A percentile compares a stretch with the other conserved stretches of the same genome.
Evolutionary conservation across 768 basidiomycete genomes (phyloP).

Genomic region (Terana coerulea): DNA sequence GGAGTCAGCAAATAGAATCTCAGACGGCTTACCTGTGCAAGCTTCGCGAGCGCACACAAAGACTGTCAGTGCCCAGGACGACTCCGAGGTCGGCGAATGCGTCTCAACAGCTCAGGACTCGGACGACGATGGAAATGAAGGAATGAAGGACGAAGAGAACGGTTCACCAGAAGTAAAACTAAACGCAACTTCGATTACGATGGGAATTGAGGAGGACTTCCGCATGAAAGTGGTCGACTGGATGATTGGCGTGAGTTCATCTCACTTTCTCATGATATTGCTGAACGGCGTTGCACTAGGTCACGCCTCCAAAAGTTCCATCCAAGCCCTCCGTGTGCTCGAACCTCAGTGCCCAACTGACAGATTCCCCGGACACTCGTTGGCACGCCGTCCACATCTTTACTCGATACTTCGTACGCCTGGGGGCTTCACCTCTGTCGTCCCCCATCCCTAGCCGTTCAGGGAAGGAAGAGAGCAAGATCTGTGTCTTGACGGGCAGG

Average conservation of each 20-base stretch:
- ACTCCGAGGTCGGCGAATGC: constrained; percentile 3
- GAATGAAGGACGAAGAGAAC: not conserved
- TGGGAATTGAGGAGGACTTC: constrained; percentile 32
- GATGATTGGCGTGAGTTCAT: constrained; percentile 40
- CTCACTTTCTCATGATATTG: too few relatives aligned
- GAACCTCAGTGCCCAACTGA: constrained; percentile 52
- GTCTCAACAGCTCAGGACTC: not conserved
- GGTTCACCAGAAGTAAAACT: not conserved
- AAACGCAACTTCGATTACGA: not conserved
- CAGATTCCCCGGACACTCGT: constrained; percentile 51
- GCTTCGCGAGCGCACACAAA: not conserved
- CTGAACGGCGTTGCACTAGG: constrained; percentile 10
- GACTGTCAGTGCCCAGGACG: constrained; percentile 10
- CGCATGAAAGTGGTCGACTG: constrained; percentile 37
- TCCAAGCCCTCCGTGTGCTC: constrained; percentile 14
- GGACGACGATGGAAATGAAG: too few relatives aligned
- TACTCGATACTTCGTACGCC: constrained; percentile 47
- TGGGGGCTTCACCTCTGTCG: constrained; percentile 24
- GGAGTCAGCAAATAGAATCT: constrained; percentile 34
- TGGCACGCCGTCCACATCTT: constrained; percentile 66
- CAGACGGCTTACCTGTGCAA: constrained; percentile 31
- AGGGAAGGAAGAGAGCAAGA: constrained; percentile 2
- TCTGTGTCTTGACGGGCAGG: constrained; percentile 1
- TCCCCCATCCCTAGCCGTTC: not conserved
- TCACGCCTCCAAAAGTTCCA: constrained; percentile 13